Evolutionary conservation across 1,139 yeast species (phyloP).

Genomic region (Sugiyamaella grinbergsii): DNA sequence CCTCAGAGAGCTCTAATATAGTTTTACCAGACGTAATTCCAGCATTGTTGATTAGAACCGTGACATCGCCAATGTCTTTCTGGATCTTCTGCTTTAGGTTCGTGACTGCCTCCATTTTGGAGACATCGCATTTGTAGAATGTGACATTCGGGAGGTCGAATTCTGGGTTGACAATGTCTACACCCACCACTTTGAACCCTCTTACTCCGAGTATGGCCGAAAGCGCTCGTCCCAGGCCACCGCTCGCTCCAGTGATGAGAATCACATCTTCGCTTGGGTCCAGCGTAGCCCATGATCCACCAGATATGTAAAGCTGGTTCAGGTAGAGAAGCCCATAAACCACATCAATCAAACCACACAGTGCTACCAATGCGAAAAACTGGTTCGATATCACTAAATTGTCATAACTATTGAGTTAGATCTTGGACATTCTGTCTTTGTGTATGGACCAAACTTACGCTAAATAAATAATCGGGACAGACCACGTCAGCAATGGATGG

Average conservation of each 20-base stretch:
- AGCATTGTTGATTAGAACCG: slow-evolving; percentile 71
- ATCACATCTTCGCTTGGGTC: slow-evolving; percentile 41
- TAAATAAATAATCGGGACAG: slow-evolving; percentile 20
- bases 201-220: slow-evolving; percentile 43
- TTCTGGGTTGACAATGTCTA: slow-evolving; percentile 52
- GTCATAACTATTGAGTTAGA: slow-evolving; percentile 2
- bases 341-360: slow-evolving; percentile 24
- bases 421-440: background rate
- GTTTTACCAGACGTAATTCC: slow-evolving; percentile 60
- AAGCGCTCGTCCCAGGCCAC: slow-evolving; percentile 59
- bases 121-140: slow-evolving; percentile 55
- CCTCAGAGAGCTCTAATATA: slow-evolving; percentile 45
- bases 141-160: slow-evolving; percentile 37
- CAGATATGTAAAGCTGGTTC: slow-evolving; percentile 25
- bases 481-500: slow-evolving; percentile 33
- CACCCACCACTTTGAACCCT: slow-evolving; percentile 47
- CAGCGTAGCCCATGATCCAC: slow-evolving; percentile 28
- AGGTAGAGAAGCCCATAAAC: slow-evolving; percentile 21
- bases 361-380: background rate
- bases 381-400: slow-evolving; percentile 10
- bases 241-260: slow-evolving; percentile 66
- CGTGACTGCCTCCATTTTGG: slow-evolving; percentile 43
- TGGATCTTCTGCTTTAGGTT: slow-evolving; percentile 43
- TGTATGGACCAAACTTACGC: slow-evolving; percentile 20
- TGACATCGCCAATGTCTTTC: slow-evolving; percentile 43